These are phyloP conservation scores for Viola pubescens DNA, from an alignment of 441 rosid genomes.

Conservation along the genomic window DNA sequence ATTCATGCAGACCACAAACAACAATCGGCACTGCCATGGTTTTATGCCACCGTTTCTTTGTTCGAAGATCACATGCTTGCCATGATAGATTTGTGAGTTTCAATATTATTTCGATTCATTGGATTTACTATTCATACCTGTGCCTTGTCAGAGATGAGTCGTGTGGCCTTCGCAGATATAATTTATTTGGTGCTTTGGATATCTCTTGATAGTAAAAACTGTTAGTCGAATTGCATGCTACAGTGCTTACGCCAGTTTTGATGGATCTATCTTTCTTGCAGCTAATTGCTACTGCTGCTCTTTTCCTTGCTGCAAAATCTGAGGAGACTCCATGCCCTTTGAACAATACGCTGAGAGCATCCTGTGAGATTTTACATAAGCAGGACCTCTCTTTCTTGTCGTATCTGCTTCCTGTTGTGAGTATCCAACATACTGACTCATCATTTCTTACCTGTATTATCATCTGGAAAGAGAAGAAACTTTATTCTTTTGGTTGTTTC, in stretches of 20 bases:
- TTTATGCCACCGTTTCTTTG: slow-evolving; percentile 68
- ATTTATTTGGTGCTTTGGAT: background rate
- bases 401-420: slow-evolving; percentile 54
- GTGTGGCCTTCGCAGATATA: background rate
- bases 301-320: slow-evolving; percentile 68
- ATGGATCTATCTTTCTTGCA: slow-evolving; percentile 26
- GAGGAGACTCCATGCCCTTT: slow-evolving; percentile 77
- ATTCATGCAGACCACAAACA: slow-evolving; percentile 59
- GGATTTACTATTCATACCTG: background rate
- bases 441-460: slow-evolving; percentile 8
- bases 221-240: background rate
- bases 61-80: slow-evolving; percentile 75
- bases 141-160: background rate
- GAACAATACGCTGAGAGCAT: slow-evolving; percentile 46
- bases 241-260: slow-evolving; percentile 4
- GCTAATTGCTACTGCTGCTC: slow-evolving; percentile 73
- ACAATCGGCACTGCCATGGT: slow-evolving; percentile 77
- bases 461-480: background rate
- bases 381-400: slow-evolving; percentile 55
- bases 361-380: slow-evolving; percentile 60
- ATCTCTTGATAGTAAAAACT: background rate
- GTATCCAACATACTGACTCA: slow-evolving; percentile 18
- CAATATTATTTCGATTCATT: background rate
- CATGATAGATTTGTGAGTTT: slow-evolving; percentile 74
- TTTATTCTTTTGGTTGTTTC: background rate